Conservation (phyloP, 352 stramenopile species). For the Globisporangium alternatum region DNA sequence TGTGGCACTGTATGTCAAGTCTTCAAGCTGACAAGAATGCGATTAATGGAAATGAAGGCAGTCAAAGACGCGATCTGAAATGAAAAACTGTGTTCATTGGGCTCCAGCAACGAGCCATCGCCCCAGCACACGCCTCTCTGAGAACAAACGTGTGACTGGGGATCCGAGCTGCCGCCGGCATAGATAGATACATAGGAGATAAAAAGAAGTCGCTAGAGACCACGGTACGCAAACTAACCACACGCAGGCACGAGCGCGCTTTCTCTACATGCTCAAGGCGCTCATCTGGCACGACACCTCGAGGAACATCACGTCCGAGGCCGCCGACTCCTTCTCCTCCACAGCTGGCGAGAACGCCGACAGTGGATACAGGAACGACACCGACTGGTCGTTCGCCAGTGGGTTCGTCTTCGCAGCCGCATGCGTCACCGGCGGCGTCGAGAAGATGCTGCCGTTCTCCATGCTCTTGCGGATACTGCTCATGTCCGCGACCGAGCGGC, state of each 20-base stretch:
- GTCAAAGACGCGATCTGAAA: background rate
- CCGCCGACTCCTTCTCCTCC: conserved; percentile 26
- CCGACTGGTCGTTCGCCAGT: conserved; percentile 51
- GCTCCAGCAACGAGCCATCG: background rate
- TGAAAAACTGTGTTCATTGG: conserved; percentile 1
- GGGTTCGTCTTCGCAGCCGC: conserved; percentile 22
- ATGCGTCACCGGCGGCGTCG: conserved; percentile 33
- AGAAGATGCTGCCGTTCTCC: conserved; percentile 63
- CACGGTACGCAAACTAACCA: conserved; percentile 14
- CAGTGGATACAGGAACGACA: conserved; percentile 86
- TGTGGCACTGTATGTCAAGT: no score
- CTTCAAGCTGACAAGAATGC: no score
- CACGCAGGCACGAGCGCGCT: background rate
- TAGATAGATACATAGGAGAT: conserved; percentile 18
- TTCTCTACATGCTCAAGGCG: conserved; percentile 28
- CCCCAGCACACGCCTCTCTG: background rate
- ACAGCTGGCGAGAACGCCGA: conserved; percentile 64
- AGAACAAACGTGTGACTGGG: background rate
- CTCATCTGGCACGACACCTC: conserved; percentile 81
- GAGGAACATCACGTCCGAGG: conserved; percentile 62
- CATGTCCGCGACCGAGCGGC: conserved; percentile 78
- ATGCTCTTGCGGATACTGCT: conserved; percentile 74
- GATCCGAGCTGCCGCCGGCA: background rate
- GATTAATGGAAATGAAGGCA: background rate
- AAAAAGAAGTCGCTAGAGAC: conserved; percentile 1